Evolutionary conservation across 768 basidiomycete species (phyloP), one percentile per base, ranked within the genome.

Genomic region (Kwoniella shandongensis): DNA sequence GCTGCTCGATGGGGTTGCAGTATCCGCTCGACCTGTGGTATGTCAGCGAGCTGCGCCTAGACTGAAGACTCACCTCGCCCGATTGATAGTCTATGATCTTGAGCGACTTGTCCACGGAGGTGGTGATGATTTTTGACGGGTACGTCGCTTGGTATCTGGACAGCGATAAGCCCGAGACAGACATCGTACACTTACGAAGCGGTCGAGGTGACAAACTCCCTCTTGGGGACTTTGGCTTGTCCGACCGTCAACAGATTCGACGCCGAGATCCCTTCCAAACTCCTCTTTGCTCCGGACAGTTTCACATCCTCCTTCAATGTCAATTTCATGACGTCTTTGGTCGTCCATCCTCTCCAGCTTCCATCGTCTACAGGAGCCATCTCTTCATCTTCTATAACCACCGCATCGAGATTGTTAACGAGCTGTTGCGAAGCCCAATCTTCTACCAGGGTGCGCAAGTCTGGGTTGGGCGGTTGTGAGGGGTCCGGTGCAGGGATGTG

Each of bases 101-200:
- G 30, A 76, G 54, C 6, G 66, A 61, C 65, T 72, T 73, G 62
- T 76, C 74, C 5, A 72, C 72, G 10, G 70, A 72, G 0, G 70
- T 66, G 4, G 66, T 65, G 18, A 76, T 30, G 40, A 74, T 69
- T 20, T 59, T 62, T 20, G 54, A 44, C 2, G 49, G 46, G 27
- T 63, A 66, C 4, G 40, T 29, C 4, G 68, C 57, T 23, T 45
- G 38, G 55, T 70, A 69, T 27, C 67, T 74, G 41, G 15, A 35
- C 17, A 51, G 23, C 29, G 4, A 44, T 41, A 36, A 36, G 49
- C 10, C 51, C 29, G 26, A 35, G 20, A 46, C n/a, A 45, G 18
- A 39, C 39, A 18, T 35, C 17, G 13, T 11, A 17, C 15, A 57
- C 74, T 63, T 40, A 76, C 74, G 62, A 51, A 2, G 75, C 75